Conservation (phyloP, 176 grass and related monocot species). For the Zizania latifolia region DNA sequence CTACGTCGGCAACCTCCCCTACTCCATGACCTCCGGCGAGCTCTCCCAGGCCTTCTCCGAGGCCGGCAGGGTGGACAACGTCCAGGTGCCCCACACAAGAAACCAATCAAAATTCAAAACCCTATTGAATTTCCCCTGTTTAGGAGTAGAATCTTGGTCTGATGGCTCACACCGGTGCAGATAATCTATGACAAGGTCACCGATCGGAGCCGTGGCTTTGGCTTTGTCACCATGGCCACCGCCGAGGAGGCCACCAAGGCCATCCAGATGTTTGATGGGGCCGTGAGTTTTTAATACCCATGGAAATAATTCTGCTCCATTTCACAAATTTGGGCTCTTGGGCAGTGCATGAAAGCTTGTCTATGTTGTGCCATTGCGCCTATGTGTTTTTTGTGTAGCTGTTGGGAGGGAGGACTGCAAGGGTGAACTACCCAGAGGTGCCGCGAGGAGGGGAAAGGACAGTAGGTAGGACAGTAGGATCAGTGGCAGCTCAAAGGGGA, state of each 20-base stretch:
- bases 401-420: constrained; percentile 58
- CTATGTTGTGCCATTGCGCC: background rate
- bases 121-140: background rate
- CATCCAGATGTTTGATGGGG: constrained; percentile 83
- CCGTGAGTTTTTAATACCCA: constrained; percentile 42
- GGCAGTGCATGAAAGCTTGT: background rate
- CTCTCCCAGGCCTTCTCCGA: constrained; percentile 60
- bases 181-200: constrained; percentile 80
- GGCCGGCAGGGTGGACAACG: constrained; percentile 63
- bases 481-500: constrained; percentile 21
- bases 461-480: no score
- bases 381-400: constrained; percentile 42
- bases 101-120: constrained; percentile 17
- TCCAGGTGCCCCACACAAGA: constrained; percentile 36
- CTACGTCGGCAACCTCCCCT: constrained; percentile 84
- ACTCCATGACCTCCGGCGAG: constrained; percentile 54
- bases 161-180: constrained; percentile 21
- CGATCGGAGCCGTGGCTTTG: constrained; percentile 78
- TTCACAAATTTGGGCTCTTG: background rate
- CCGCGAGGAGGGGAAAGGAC: constrained; percentile 75
- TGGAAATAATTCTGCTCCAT: background rate
- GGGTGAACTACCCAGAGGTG: constrained; percentile 91
- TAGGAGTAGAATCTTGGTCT: background rate
- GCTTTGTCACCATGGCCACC: constrained; percentile 83
- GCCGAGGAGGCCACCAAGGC: constrained; percentile 60